Base-by-base conservation (phyloP, 2,329 filamentous ascomycete species). In the Fusarium nisikadoi region DNA sequence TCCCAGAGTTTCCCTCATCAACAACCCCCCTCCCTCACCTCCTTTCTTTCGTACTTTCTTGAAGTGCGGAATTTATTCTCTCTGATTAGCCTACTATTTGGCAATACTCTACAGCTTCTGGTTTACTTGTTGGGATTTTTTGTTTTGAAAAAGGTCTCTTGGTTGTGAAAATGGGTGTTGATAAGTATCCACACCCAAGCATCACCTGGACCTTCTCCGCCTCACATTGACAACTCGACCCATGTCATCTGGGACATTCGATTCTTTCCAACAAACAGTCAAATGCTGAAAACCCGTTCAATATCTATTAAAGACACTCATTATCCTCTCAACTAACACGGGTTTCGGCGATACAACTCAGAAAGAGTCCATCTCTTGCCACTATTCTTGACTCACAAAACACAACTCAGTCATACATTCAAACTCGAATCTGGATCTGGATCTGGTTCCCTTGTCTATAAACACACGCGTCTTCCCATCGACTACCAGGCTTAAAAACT, bases 1-100 rank as follows among this genome's bases (percentile, higher is more conserved):
- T 75, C 69, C 72, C 65, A 75, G 70, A 71, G 65, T 62, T 70
- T 72, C 72, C 68, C 73, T 77, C 73, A 76, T 77, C 73, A 76
- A 76, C 76, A 71, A 60, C 59, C 67, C 74, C 74, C 74, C 74
- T 73, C 65, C 62, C 71, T 65, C 63, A 61, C 70, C 52, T 72
- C 59, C 64, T 58, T 64, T 72, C 70, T 60, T 62, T 50, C 58
- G 49, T 63, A 56, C 57, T 59, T 53, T 60, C 63, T 63, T 68
- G 45, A 45, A 53, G 53, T 53, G 29, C 53, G 46, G 36, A 60
- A 33, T 23, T 63, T 17, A 54, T 23, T 66, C 42, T 47, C 29
- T 65, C 45, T 39, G 35, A 56, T 53, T 36, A n/a, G 16, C 43
- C 27, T 38, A 25, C 35, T 54, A n/a, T 25, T 58, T 36, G 19